A percentile compares a stretch with the other conserved stretches of the same genome.
phyloP scores from a whole-genome alignment of 305 asterid species.

The Fraxinus velutina region DNA sequence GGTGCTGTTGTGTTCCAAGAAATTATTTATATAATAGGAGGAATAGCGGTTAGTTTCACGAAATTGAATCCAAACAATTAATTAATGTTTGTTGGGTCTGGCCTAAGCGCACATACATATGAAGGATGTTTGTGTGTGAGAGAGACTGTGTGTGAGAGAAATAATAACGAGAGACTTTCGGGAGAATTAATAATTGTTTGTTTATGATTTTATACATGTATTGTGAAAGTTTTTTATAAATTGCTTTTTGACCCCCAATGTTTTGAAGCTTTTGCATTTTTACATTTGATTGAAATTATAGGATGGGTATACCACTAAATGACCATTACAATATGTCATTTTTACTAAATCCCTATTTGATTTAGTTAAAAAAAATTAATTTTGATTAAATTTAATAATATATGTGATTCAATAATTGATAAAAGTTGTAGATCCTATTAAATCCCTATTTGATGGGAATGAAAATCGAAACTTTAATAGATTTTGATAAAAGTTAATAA shows the following conservation, averaged over 20 bases:
- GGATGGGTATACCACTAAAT: neutral
- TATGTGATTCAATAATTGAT: too few relatives aligned
- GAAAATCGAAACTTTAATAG: too few relatives aligned
- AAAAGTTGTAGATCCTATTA: too few relatives aligned
- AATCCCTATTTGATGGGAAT: too few relatives aligned
- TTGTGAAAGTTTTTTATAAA: slow-evolving; percentile 1
- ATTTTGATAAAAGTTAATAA: too few relatives aligned
- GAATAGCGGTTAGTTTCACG: neutral
- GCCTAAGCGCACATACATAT: neutral
- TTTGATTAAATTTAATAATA: too few relatives aligned
- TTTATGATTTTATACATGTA: slow-evolving; percentile 18
- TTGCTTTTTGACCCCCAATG: slow-evolving; percentile 1
- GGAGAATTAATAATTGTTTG: slow-evolving; percentile 15
- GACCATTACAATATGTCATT: neutral
- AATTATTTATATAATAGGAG: neutral
- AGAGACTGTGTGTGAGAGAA: neutral
- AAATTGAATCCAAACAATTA: neutral
- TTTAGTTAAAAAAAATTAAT: too few relatives aligned
- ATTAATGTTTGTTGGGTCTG: neutral
- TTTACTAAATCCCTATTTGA: neutral
- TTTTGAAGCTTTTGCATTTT: neutral
- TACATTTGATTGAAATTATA: neutral
- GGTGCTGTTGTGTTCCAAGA: neutral
- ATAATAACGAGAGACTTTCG: neutral
- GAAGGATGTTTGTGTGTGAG: neutral